Base-by-base conservation (phyloP, 1,284 basidiomycete genomes). In the Ganoderma leucocontextum region DNA sequence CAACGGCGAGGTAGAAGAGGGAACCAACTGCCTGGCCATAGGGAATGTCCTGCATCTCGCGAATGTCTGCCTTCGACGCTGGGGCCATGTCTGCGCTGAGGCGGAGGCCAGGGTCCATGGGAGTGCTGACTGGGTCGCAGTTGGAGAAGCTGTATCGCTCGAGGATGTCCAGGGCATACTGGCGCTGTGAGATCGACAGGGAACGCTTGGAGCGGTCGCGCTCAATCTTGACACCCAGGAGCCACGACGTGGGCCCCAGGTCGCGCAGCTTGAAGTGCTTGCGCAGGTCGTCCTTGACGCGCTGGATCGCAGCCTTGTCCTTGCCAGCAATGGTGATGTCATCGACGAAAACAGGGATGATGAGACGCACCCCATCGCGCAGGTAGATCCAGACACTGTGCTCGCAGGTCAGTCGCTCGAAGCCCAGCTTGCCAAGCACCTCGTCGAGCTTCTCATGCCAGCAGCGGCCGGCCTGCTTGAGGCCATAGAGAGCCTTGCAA, bases 351-450 rank as follows among this genome's bases (percentile, higher is more conserved):
- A 62, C 41, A 38, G 61, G 53, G 60, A 66, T 58, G 33, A 62
- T 58, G 42, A 66, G 15, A 29, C 41, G 58, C 49, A 65, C 59
- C 42, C 60, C 64, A 19, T 65, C 49, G 25, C 36, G 58, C 22
- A 53, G 47, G 25, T 65, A 65, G 47, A 65, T 58, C 44, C 47
- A 83, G 13, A 82, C 75, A 22, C 76, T 75, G 61, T 71, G 71
- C 61, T 83, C 81, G 4, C 75, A 70, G 35, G 73, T 60, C 5
- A 64, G 70, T 9, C 68, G 62, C 4, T 33, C 70, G 69, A 79
- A 78, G 3, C 79, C 79, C 25, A 78, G 65, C 8, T 66, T 35
- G 4, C 19, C 38, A 33, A 75, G 63, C 17, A 42, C 58, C n/a
- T 53, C 44, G 52, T 63, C 36, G 25, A 60, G 47, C 47, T 64